These are phyloP conservation scores for Penicillium fuscoglaucum DNA, from an alignment of 2,329 filamentous ascomycete genomes.

Conservation along the genomic window DNA sequence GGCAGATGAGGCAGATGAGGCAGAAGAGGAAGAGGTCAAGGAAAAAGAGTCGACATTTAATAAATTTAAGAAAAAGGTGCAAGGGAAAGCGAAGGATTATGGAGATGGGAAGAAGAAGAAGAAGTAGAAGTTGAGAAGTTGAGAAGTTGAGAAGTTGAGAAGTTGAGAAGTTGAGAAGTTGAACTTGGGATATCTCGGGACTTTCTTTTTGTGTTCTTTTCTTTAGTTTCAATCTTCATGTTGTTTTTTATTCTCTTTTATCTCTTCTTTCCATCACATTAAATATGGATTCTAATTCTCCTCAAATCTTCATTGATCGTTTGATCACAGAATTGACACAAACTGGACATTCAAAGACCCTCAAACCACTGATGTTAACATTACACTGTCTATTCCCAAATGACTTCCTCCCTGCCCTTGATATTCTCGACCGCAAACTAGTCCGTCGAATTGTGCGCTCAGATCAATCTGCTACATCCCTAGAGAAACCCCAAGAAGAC, in stretches of 20 bases:
- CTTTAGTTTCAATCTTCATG: background rate
- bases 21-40: background rate
- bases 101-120: background rate
- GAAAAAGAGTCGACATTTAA: background rate
- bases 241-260: background rate
- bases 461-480: background rate
- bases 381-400: conserved; percentile 83
- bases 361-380: conserved; percentile 66
- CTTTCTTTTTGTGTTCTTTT: background rate
- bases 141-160: background rate
- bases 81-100: background rate
- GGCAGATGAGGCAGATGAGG: background rate
- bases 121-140: background rate
- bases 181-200: background rate
- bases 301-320: conserved; percentile 25
- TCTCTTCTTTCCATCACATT: background rate
- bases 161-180: no score
- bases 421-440: conserved; percentile 77
- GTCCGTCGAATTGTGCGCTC: conserved; percentile 56
- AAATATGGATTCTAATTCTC: conserved; percentile 13
- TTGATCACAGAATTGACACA: conserved; percentile 24
- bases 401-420: conserved; percentile 78
- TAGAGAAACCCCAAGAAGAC: conserved; percentile 17
- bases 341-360: conserved; percentile 26
- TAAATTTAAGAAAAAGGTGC: background rate